Base-by-base conservation (phyloP, 1,284 basidiomycete genomes). In the Leccinum angustisporum region DNA sequence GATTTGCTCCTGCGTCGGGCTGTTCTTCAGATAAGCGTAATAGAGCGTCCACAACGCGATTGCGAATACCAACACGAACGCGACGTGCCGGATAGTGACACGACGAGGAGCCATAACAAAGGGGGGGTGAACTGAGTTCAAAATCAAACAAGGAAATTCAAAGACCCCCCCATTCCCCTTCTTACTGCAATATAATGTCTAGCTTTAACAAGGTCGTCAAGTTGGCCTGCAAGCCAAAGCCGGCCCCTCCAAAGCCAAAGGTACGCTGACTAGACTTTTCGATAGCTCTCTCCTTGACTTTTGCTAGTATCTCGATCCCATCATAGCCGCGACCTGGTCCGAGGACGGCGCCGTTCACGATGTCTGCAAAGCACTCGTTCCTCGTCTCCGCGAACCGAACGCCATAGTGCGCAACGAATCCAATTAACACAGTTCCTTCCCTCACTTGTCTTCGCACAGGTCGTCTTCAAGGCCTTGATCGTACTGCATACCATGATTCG, bases 391-490 rank as follows among this genome's bases (percentile, higher is more conserved):
- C 36, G 97, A 99, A 70, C 89, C 94, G 25, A 98, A 97, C 75
- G 87, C 87, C 34, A 87, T 95, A 57, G 95, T 97, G 73, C 70
- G 90, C 81, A 40, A 18, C 54, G 9, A 52, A 50, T 14, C 25
- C 25, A 31, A 11, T 50, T 48, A 13, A n/a, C 27, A 31, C 18
- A 2, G 0, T 59, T 46, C 33, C n/a, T 25, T 21, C 2, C 48
- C 60, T 63, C 16, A 72, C 61, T 5, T 13, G 55, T 38, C 16
- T 18, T 62, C 56, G 13, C 48, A 14, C 68, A 96, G 94, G 84
- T 97, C 67, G 95, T 95, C 16, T 97, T 98, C 87, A 99, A 99
- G 73, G 93, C 95, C 0, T 82, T 99, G 68, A 89, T 99, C 70
- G 93, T 97, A 6, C 80, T 98, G 21, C 97, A 99, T 75, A 95